phyloP scores from a whole-genome alignment of 345 rosid species.

The Conringia planisiliqua region DNA sequence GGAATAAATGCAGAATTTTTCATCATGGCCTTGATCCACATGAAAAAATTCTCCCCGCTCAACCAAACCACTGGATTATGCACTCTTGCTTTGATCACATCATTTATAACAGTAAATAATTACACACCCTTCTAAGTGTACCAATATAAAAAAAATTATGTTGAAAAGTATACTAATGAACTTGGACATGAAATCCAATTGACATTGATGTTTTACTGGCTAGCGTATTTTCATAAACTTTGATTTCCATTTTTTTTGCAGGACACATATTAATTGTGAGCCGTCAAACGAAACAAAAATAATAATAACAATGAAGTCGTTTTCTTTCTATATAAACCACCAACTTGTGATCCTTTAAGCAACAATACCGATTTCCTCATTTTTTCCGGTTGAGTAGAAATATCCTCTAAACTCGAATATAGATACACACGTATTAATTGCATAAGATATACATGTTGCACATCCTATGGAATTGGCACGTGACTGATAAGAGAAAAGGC shows the following conservation, averaged over 20 bases:
- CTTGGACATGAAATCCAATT: background rate
- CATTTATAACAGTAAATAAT: background rate
- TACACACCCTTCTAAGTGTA: background rate
- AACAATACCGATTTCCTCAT: constrained; percentile 18
- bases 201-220: background rate
- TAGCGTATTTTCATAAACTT: background rate
- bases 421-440: background rate
- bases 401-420: background rate
- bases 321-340: background rate
- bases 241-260: background rate
- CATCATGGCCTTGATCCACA: background rate
- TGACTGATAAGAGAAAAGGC: constrained; percentile 13
- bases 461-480: constrained; percentile 15
- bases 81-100: background rate
- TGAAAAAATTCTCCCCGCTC: background rate
- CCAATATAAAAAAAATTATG: too few species aligned
- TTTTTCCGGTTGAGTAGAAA: constrained; percentile 2
- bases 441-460: constrained; percentile 10
- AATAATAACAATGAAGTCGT: background rate
- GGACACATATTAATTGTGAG: background rate
- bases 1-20: too few species aligned
- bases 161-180: background rate
- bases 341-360: constrained; percentile 26
- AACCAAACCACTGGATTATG: background rate
- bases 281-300: background rate